Base-by-base conservation (phyloP, 768 basidiomycete species). In the Amanita brunnescens region DNA sequence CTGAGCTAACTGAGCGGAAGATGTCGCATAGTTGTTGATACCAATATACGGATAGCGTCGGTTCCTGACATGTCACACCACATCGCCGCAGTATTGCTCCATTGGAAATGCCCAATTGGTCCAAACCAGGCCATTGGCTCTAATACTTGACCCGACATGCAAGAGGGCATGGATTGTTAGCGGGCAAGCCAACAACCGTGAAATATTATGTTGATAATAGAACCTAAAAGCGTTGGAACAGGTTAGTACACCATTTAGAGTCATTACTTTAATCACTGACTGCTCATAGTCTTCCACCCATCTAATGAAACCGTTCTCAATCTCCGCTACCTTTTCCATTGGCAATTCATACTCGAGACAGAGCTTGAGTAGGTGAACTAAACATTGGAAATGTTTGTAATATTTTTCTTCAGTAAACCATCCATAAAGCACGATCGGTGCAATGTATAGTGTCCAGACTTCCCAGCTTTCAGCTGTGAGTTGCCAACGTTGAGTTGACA, bases 41-140 rank as follows among this genome's bases (percentile, higher is more conserved):
- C 26, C 7, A 29, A 29, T 29, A 7, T 29, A 29, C 7, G 66
- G 69, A 52, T 61, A 59, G 1, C 61, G 49, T 2, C 62, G 57
- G 37, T 64, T 70, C 34, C 54, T 54, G 51, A 71, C 62, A 4
- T 54, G 51, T 8, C 55, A 61, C 16, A 49, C 52, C 0, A 73
- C 52, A 5, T 34, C 38, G 0, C 67, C 65, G 57, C 71, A 71
- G 44, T 58, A 68, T 1, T 62, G 59, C 51, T 74, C 70, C 60
- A 68, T 71, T 2, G 65, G 59, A 56, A 72, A 73, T 5, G 68
- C 63, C 72, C 69, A 72, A 43, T 64, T 67, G 1, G 57, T 56
- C 66, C 70, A 71, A 3, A 70, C 66, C 6, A 68, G 71, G 0
- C 71, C 70, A 18, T 52, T 54, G 2, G 46, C 53, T 38, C 60